Base-by-base conservation (phyloP, 441 rosid genomes). In the Euphorbia corollata region DNA sequence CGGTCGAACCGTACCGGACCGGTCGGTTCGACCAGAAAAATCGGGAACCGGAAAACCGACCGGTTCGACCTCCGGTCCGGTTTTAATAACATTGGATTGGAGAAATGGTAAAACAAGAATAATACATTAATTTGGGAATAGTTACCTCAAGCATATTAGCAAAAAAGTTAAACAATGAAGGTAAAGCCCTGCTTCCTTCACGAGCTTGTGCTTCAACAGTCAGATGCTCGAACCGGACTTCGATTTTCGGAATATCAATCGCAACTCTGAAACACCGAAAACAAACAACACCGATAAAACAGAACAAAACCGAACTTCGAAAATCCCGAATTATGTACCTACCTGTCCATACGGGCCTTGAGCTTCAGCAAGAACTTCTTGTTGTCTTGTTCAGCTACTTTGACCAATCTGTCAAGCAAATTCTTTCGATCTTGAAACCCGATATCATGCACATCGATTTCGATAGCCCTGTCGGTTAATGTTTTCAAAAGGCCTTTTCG, bases 191-290 rank as follows among this genome's bases (percentile, higher is more conserved):
- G 70, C 90, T 82, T 65, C 94, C 92, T 6, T 79, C 82, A 64
- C 83, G 75, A 39, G 85, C 88, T 76, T 80, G 83, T 50, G 90
- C 88, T 72, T 82, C 94, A 8, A 90, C 65, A 55, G 70, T 85
- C 4, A 87, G 60, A 78, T 85, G 79, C 81, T 90, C 90, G 27
- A 80, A 90, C 73, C 94, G 71, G 22, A 90, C 94, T 79, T 90
- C 94, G 38, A 85, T 74, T 0, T 88, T 78, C 9, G 96, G 94
- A 30, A 85, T 69, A 3, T 79, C 73, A 1, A 90, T 82, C 72
- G 85, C 86, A 77, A 84, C 94, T 50, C 89, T 85, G 67, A 32
- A 71, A 36, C 60, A 22, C 47, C n/a, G 36, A 27, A 27, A 27
- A 27, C 32, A 55, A 20, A 61, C 11, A 30, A 32, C 15, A 7